Evolutionary conservation across 306 rosid species (phyloP), one percentile per base, ranked within the genome.

Genomic region (Sicyos baderoa): DNA sequence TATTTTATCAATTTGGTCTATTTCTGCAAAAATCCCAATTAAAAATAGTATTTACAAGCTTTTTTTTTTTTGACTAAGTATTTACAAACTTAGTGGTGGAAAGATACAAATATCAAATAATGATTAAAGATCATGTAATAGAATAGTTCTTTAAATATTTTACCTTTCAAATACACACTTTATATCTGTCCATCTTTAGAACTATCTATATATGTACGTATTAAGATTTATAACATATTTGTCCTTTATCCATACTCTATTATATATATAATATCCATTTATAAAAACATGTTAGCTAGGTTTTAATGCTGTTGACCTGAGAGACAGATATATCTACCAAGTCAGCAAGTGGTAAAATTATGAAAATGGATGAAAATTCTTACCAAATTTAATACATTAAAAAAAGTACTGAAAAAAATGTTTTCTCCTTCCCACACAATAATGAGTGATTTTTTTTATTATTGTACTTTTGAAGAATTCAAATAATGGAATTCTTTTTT

Each of bases 381-480:
- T 9, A 61, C 50, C 50, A n/a, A 17, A 22, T 9, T 58, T 27
- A 14, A 27, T 27, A 27, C 6, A 59, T 59, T 17, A 4, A 0
- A 4, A 3, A 16, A 35, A 6, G 70, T 19, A 42, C 53, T 19
- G 70, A 13, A 64, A 42, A 25, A 37, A 21, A 17, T 64, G 25
- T 64, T 63, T 29, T 64, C 18, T 64, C 44, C 53, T 64, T 64
- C 35, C 53, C n/a, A 64, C 70, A 44, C 52, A 64, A 42, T 64
- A 40, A 64, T 64, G 70, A 64, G 70, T 19, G 70, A 64, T 64
- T 40, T 32, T 64, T 64, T 62, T 17, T 44, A 64, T 64, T 42
- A 44, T 64, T 64, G 53, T 64, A 64, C 70, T 64, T 64, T 64
- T 64, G 70, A 64, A 64, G 70, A 64, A 64, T 44, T 10, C 68